These are phyloP conservation scores for Hebeloma cylindrosporum DNA, from an alignment of 768 basidiomycete genomes.

Conservation along the genomic window DNA sequence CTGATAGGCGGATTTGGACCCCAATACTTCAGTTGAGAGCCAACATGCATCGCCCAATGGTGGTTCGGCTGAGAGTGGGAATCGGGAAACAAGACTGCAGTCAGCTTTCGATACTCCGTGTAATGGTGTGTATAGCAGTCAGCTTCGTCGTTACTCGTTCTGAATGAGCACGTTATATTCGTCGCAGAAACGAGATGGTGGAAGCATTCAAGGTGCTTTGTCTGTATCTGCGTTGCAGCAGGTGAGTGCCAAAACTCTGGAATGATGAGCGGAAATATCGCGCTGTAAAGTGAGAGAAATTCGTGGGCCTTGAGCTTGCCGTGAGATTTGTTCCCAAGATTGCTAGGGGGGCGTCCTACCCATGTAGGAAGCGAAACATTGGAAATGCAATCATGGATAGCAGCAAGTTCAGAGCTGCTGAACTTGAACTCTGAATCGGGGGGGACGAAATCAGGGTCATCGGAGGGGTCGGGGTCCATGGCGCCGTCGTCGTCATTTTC, in stretches of 20 bases:
- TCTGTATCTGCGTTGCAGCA: background rate
- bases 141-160: constrained; percentile 20
- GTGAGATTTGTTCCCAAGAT: constrained; percentile 31
- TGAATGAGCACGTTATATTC: constrained; percentile 27
- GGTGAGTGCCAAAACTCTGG: constrained; percentile 27
- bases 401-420: constrained; percentile 8
- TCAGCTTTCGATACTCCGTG: constrained; percentile 20
- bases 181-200: constrained; percentile 26
- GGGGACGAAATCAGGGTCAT: constrained; percentile 4
- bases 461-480: background rate
- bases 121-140: constrained; percentile 24
- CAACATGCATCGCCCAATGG: constrained; percentile 36
- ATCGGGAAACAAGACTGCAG: constrained; percentile 22
- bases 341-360: constrained; percentile 27
- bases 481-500: constrained; percentile 6
- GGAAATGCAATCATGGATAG: constrained; percentile 20
- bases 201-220: constrained; percentile 20
- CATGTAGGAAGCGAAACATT: constrained; percentile 20
- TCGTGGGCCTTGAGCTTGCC: constrained; percentile 36
- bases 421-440: constrained; percentile 14
- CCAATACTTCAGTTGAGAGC: constrained; percentile 28
- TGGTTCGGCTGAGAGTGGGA: constrained; percentile 29
- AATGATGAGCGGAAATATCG: constrained; percentile 30
- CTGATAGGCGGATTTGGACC: constrained; percentile 28
- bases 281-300: constrained; percentile 26